These are phyloP conservation scores for Clausena lansium DNA, from an alignment of 345 rosid genomes.

Conservation along the genomic window DNA sequence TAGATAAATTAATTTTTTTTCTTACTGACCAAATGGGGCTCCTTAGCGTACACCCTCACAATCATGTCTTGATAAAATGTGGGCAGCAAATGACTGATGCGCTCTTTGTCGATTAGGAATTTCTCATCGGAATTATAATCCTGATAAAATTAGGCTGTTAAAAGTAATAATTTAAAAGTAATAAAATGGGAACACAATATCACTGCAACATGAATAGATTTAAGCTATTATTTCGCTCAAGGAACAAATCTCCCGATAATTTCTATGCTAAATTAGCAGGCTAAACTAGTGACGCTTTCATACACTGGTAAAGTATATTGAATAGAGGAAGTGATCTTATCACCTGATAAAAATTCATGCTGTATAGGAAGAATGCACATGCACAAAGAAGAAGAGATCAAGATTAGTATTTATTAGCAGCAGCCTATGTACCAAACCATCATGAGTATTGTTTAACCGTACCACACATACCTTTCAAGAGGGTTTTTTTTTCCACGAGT, in stretches of 20 bases:
- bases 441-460: background rate
- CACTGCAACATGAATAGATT: background rate
- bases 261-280: background rate
- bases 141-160: slow-evolving; percentile 30
- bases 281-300: background rate
- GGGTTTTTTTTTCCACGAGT: slow-evolving; percentile 49
- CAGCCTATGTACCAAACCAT: slow-evolving; percentile 2
- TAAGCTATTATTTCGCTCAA: background rate
- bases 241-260: background rate
- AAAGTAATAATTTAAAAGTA: background rate
- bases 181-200: background rate
- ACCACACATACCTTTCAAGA: slow-evolving; percentile 35
- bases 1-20: background rate
- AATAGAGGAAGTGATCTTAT: slow-evolving; percentile 10
- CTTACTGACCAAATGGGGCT: slow-evolving; percentile 46
- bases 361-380: slow-evolving; percentile 24
- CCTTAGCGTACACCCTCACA: slow-evolving; percentile 58
- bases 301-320: background rate
- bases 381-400: slow-evolving; percentile 22
- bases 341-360: slow-evolving; percentile 49
- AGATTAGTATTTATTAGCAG: slow-evolving; percentile 7
- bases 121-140: slow-evolving; percentile 35
- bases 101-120: slow-evolving; percentile 29
- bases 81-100: slow-evolving; percentile 52
- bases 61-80: slow-evolving; percentile 41